Percentiles rank a stretch among this genome's conserved stretches.
These are phyloP conservation scores for Solanum hybrid DNA, from an alignment of 305 asterid genomes.

Conservation along the genomic window DNA sequence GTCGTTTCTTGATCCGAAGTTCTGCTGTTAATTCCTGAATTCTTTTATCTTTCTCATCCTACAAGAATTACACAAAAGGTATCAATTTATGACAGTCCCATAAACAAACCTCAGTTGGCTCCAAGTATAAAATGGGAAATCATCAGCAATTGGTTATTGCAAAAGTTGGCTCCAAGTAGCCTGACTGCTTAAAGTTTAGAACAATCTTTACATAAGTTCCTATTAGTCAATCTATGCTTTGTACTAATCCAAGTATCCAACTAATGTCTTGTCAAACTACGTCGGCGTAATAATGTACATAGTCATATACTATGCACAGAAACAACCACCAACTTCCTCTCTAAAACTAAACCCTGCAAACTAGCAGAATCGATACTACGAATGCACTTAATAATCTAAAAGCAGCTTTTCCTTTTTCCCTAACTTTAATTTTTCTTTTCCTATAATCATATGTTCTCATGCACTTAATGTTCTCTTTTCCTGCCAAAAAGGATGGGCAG, in stretches of 20 bases:
- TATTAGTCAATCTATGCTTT: neutral
- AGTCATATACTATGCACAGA: neutral
- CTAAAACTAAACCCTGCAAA: neutral
- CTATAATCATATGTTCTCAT: neutral
- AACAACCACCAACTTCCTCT: neutral
- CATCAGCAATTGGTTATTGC: neutral
- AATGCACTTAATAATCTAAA: neutral
- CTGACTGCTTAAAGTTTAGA: neutral
- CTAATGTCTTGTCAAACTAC: neutral
- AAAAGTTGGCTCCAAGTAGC: neutral
- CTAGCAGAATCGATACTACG: neutral
- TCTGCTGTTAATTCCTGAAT: slow-evolving; percentile 70
- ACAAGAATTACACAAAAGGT: slow-evolving; percentile 11
- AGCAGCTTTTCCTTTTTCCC: neutral
- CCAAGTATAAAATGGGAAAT: neutral
- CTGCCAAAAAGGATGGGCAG: neutral
- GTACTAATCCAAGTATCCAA: neutral
- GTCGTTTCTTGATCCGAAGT: slow-evolving; percentile 54
- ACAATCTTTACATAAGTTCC: neutral
- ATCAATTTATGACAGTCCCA: slow-evolving; percentile 3
- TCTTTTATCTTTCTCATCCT: slow-evolving; percentile 74
- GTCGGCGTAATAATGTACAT: too few relatives aligned
- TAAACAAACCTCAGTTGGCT: neutral
- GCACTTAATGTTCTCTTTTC: neutral
- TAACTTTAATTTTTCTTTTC: neutral